Evolutionary conservation across 140 eudicot genomes (phyloP), one percentile per base, ranked within the genome.

Genomic region (Senecio squalidus): DNA sequence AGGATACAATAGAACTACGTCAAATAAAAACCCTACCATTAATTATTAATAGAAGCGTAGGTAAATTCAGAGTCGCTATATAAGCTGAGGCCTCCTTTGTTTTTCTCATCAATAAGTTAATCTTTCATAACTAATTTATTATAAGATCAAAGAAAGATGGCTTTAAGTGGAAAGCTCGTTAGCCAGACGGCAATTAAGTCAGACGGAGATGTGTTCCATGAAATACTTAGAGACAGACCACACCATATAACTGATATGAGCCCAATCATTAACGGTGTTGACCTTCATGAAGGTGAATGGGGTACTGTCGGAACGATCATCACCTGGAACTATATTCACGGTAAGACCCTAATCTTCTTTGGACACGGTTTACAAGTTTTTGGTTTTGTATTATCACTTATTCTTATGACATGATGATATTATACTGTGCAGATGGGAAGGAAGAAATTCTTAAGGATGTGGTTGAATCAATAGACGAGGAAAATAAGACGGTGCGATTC

Each of bases 241-340:
- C 68, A 67, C 14, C 70, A 60, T 31, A 48, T 74, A 40, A 48
- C 81, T n/a, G 71, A 54, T 5, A 72, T 80, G 49, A 48, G 67
- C 18, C 84, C 84, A 6, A 16, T 44, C 15, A 71, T 82, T 0
- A 73, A 79, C 16, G 70, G 67, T 22, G 64, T 68, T 23, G 83
- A 77, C 25, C 50, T 82, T 26, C 81, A 82, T 57, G 76, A 86
- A 3, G 92, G 95, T 13, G 79, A 74, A 2, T 86, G 74, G 77
- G 92, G 95, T 30, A 63, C 30, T 0, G 77, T 78, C 27, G 95
- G 90, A 44, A 76, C 91, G 9, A 40, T 60, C 40, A 68, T 86
- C 33, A 28, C 4, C 43, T 86, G 86, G 83, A 57, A 70, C 55
- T 82, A 59, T 28, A 47, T 66, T 5, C 91, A 74, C 58, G 95